Conservation (phyloP, 257 asterid species). For the Nicotiana attenuata region DNA sequence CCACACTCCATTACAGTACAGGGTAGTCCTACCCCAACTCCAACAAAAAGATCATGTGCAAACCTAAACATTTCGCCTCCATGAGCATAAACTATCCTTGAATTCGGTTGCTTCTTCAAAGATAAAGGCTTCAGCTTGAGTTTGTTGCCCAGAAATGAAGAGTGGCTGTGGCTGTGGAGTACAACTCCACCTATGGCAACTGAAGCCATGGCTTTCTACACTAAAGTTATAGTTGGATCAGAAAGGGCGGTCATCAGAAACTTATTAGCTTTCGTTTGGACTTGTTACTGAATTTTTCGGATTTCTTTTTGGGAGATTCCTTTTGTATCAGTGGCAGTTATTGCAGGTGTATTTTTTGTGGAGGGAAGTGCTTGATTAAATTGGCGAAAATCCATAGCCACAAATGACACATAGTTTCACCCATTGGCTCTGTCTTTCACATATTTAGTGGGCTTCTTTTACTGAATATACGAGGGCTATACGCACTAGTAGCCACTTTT, state of each 20-base stretch:
- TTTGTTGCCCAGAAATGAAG: constrained; percentile 64
- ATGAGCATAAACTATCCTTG: constrained; percentile 39
- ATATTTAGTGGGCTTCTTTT: not conserved
- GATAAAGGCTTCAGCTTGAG: constrained; percentile 32
- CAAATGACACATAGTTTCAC: constrained; percentile 25
- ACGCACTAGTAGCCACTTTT: too few species aligned
- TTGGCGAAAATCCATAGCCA: constrained; percentile 35
- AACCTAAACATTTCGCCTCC: constrained; percentile 40
- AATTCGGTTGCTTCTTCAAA: constrained; percentile 19
- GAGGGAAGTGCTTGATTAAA: constrained; percentile 37
- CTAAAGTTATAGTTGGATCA: not conserved
- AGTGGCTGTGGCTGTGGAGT: constrained; percentile 25
- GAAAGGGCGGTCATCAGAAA: constrained; percentile 21
- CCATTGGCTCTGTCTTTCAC: not conserved
- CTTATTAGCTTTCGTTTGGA: not conserved
- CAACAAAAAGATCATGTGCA: constrained; percentile 62
- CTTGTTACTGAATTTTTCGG: not conserved
- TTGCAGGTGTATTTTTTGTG: constrained; percentile 60
- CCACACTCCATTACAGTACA: constrained; percentile 98
- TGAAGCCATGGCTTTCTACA: constrained; percentile 44
- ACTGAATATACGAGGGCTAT: too few species aligned
- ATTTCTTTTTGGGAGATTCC: not conserved
- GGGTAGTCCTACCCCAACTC: constrained; percentile 97
- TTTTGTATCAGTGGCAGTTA: constrained; percentile 26
- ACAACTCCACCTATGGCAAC: constrained; percentile 58